phyloP scores from a whole-genome alignment of 1,139 yeast species.

The Candida sanyaensis region DNA sequence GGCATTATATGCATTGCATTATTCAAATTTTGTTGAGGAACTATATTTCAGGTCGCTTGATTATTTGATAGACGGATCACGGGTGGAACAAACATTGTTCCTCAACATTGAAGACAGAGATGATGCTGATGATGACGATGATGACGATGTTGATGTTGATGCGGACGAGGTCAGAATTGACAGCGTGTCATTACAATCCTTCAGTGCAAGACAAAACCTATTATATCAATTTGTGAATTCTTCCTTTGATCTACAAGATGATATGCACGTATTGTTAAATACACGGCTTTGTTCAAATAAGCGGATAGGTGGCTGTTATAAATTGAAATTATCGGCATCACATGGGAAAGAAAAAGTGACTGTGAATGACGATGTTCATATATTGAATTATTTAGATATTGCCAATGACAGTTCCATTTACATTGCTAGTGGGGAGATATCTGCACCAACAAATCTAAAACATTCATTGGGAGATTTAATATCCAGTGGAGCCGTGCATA shows the following conservation, averaged over 20 bases:
- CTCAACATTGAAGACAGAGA: constrained; percentile 47
- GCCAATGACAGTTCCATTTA: constrained; percentile 61
- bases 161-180: neutral
- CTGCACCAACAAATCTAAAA: constrained; percentile 37
- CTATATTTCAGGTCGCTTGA: constrained; percentile 62
- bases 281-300: constrained; percentile 38
- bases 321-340: constrained; percentile 44
- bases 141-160: neutral
- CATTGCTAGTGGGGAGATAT: constrained; percentile 57
- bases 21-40: constrained; percentile 69
- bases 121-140: constrained; percentile 30
- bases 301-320: constrained; percentile 44
- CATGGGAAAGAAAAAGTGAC: constrained; percentile 36
- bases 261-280: constrained; percentile 22
- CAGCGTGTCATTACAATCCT: constrained; percentile 18
- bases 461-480: constrained; percentile 40
- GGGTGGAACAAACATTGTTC: constrained; percentile 58
- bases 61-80: constrained; percentile 55
- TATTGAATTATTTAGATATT: constrained; percentile 49
- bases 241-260: constrained; percentile 24
- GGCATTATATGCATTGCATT: constrained; percentile 70
- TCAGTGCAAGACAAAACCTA: constrained; percentile 39
- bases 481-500: constrained; percentile 34
- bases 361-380: constrained; percentile 41
- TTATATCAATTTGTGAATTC: constrained; percentile 72